These are phyloP conservation scores for Xylaria sp. DNA, from an alignment of 495 filamentous ascomycete species.

Conservation along the genomic window DNA sequence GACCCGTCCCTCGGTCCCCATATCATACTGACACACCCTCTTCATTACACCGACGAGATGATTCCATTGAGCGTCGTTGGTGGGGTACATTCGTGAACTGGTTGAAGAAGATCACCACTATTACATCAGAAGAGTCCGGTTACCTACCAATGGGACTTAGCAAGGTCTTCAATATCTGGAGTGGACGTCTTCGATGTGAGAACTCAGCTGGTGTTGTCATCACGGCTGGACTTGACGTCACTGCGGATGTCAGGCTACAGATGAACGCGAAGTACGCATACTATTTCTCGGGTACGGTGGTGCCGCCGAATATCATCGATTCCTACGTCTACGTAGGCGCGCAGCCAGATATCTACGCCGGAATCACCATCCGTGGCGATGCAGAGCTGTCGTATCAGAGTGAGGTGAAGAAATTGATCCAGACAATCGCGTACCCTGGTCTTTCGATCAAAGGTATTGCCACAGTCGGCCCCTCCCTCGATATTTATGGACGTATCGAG, in stretches of 20 bases:
- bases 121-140: not conserved
- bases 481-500: constrained; percentile 37
- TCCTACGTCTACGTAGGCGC: not conserved
- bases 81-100: not conserved
- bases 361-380: constrained; percentile 1
- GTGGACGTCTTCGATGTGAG: not conserved
- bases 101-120: not conserved
- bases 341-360: not conserved
- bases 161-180: not conserved
- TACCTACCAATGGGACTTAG: not conserved
- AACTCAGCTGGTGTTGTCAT: not conserved
- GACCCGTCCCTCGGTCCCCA: not conserved
- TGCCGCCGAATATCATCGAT: constrained; percentile 4
- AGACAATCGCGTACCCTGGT: constrained; percentile 3
- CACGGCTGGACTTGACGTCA: constrained; percentile 1
- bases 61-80: not conserved
- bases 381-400: constrained; percentile 3
- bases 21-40: not conserved
- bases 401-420: constrained; percentile 11
- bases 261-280: not conserved
- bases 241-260: not conserved
- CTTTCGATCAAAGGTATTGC: constrained; percentile 47
- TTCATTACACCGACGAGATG: not conserved
- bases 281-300: not conserved
- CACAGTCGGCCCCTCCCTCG: constrained; percentile 37